Evolutionary conservation across 257 asterid genomes (phyloP).

Genomic region (Lantana camara): DNA sequence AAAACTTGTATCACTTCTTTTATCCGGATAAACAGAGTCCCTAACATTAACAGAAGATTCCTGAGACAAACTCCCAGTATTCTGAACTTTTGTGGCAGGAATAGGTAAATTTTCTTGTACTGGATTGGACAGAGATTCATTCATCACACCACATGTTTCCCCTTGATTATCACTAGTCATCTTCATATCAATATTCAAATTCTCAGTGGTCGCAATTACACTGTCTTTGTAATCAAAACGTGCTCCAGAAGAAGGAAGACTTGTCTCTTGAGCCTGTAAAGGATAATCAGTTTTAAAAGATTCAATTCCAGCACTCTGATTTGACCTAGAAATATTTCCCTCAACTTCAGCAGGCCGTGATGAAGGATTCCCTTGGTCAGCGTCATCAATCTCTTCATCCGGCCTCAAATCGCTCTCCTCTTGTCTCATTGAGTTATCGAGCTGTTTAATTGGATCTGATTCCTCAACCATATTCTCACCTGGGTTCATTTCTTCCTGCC

Average conservation of each 20-base stretch:
- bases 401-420: conserved; percentile 40
- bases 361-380: conserved; percentile 29
- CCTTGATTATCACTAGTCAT: conserved; percentile 34
- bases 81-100: conserved; percentile 30
- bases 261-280: conserved; percentile 37
- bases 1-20: conserved; percentile 32
- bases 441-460: conserved; percentile 52
- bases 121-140: conserved; percentile 38
- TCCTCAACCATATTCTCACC: conserved; percentile 56
- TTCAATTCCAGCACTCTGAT: conserved; percentile 39
- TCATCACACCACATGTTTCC: conserved; percentile 32
- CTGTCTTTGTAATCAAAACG: conserved; percentile 33
- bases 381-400: conserved; percentile 41
- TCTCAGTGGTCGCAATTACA: conserved; percentile 30
- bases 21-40: conserved; percentile 39
- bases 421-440: conserved; percentile 41
- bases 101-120: conserved; percentile 42
- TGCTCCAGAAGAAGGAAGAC: conserved; percentile 36
- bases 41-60: conserved; percentile 32
- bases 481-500: conserved; percentile 85
- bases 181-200: conserved; percentile 30
- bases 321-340: conserved; percentile 34
- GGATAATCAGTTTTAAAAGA: conserved; percentile 28
- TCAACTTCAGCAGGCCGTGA: conserved; percentile 40
- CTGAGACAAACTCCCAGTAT: conserved; percentile 37